These are phyloP conservation scores for Daldinia loculata DNA, from an alignment of 495 filamentous ascomycete species.

Conservation along the genomic window DNA sequence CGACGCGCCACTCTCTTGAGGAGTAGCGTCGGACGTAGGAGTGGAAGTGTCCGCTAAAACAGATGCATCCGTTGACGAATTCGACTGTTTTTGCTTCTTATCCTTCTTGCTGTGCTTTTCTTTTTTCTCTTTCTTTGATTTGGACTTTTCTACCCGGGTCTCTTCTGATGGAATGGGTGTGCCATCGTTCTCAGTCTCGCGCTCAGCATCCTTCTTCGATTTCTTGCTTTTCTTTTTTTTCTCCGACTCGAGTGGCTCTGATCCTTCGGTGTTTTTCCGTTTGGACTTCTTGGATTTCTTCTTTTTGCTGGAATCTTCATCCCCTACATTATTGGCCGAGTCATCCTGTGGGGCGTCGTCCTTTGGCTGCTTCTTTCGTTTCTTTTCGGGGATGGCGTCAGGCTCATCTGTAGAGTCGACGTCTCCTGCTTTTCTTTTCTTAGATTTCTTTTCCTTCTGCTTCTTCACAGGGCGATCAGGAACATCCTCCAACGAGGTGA, in stretches of 20 bases:
- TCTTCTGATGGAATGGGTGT: constrained; percentile 20
- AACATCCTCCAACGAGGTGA: constrained; percentile 3
- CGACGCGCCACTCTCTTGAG: constrained; percentile 30
- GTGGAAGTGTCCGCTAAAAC: constrained; percentile 12
- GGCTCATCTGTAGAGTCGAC: constrained; percentile 42
- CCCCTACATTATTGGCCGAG: constrained; percentile 18
- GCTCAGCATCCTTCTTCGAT: constrained; percentile 28
- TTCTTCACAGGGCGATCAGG: constrained; percentile 22
- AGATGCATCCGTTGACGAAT: constrained; percentile 23
- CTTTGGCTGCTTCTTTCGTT: constrained; percentile 51
- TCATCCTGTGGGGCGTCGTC: constrained; percentile 33
- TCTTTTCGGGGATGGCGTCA: constrained; percentile 44
- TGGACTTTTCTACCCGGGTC: constrained; percentile 36
- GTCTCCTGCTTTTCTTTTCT: constrained; percentile 53
- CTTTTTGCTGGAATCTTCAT: constrained; percentile 44
- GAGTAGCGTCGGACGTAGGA: constrained; percentile 1
- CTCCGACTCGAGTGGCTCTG: constrained; percentile 29
- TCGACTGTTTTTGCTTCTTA: constrained; percentile 52
- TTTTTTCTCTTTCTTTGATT: constrained; percentile 53
- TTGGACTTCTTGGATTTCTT: constrained; percentile 50
- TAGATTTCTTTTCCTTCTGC: constrained; percentile 49
- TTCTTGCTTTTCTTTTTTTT: constrained; percentile 45
- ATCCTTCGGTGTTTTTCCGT: constrained; percentile 47
- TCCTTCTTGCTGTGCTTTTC: constrained; percentile 55
- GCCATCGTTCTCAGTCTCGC: constrained; percentile 8